A percentile compares a stretch with the other conserved stretches of the same genome.
These are phyloP conservation scores for Barbatosphaeria neglecta DNA, from an alignment of 495 filamentous ascomycete species.

Conservation along the genomic window DNA sequence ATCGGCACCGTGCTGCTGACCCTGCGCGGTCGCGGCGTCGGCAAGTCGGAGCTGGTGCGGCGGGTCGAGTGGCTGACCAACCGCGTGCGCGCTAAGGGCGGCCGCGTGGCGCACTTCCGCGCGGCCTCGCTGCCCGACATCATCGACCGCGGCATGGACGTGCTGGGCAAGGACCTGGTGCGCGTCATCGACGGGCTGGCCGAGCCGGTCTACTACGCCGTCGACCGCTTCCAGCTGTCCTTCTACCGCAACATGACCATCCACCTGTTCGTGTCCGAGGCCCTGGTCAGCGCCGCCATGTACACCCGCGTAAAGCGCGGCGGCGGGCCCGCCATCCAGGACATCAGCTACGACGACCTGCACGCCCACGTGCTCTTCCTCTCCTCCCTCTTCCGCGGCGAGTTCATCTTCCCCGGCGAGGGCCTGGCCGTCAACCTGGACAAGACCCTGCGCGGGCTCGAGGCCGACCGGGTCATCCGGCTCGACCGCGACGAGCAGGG, in stretches of 20 bases:
- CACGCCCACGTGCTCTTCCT: slow-evolving; percentile 74
- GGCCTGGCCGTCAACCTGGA: slow-evolving; percentile 70
- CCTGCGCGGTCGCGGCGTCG: slow-evolving; percentile 82
- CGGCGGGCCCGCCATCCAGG: slow-evolving; percentile 67
- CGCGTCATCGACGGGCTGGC: slow-evolving; percentile 65
- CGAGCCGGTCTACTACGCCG: slow-evolving; percentile 84
- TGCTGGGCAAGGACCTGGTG: slow-evolving; percentile 79
- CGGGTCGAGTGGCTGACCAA: slow-evolving; percentile 84
- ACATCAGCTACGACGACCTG: slow-evolving; percentile 61
- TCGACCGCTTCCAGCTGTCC: slow-evolving; percentile 90
- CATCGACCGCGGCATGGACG: slow-evolving; percentile 82
- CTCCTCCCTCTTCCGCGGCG: slow-evolving; percentile 83
- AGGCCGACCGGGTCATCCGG: slow-evolving; percentile 68
- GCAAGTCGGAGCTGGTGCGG: slow-evolving; percentile 70
- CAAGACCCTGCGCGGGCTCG: slow-evolving; percentile 62
- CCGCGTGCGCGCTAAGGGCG: slow-evolving; percentile 72
- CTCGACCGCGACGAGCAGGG: slow-evolving; percentile 46
- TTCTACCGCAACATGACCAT: slow-evolving; percentile 99
- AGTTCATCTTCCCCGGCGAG: slow-evolving; percentile 91
- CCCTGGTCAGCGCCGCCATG: slow-evolving; percentile 76
- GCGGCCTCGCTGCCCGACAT: slow-evolving; percentile 63
- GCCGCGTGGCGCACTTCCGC: slow-evolving; percentile 87
- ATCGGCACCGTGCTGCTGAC: slow-evolving; percentile 92
- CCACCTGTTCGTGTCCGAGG: slow-evolving; percentile 88
- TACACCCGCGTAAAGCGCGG: slow-evolving; percentile 85